Base-by-base conservation (phyloP, 148 eudicot genomes). In the Cornus florida region DNA sequence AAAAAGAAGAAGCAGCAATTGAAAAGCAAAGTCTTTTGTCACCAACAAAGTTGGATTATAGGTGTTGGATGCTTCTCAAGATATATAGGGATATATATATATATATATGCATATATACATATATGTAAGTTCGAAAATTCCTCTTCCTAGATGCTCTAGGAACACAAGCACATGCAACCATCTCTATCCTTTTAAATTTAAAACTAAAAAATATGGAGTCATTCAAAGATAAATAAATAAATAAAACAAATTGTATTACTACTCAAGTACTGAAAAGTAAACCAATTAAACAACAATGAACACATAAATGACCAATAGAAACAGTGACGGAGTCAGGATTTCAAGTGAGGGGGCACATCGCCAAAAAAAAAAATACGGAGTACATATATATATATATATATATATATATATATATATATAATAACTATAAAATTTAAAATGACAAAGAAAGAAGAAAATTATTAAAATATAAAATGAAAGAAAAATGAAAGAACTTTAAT, bases 21-120 rank as follows among this genome's bases (percentile, higher is more conserved):
- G 11, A 56, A 57, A 19, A 10, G 57, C 24, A 5, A 62, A 73
- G 53, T 8, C 76, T 28, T 28, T 0, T 28, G 28, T 28, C 28
- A 28, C 28, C 70, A 78, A 74, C 73, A 28, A 20, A 65, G 50
- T 67, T 74, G 33, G 60, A 78, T 28, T 19, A 62, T n/a, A 20
- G 75, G n/a, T 60, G 43, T 12, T 35, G 8, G 68, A 53, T 74
- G 73, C n/a, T 73, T 67, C 56, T 80, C 38, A 38, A 56, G 41
- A 12, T 23, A 78, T 10, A 11, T 56, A 56, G 41, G 7, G 8
- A 78, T 10, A 11, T 56, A 39, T 14, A 70, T 2, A 70, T 2
- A 70, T 14, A 10, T 2, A 31, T 48, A 16, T 9, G 16, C 38
- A 11, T 22, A 71, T 9, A 11, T 35, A 39, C 7, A 60, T 2